These are phyloP conservation scores for Blastocladiella emersonii DNA, from an alignment of 371 early-diverging fungal genomes.

Conservation along the genomic window DNA sequence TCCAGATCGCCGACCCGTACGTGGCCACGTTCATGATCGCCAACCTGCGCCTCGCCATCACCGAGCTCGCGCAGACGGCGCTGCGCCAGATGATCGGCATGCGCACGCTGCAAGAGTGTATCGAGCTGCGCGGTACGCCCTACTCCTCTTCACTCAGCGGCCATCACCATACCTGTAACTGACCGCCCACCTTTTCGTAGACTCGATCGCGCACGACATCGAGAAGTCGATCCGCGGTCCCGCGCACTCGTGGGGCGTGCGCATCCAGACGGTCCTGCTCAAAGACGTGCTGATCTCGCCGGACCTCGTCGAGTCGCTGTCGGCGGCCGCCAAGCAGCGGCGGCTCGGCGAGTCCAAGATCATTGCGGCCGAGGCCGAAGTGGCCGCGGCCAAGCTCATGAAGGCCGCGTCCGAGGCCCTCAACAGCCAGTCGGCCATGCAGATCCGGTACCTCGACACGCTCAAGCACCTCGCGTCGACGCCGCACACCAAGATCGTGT, in stretches of 20 bases:
- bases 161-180: too few relatives aligned
- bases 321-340: constrained; percentile 81
- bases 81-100: constrained; percentile 27
- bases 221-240: constrained; percentile 34
- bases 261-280: constrained; percentile 63
- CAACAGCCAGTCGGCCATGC: constrained; percentile 57
- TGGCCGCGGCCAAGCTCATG: constrained; percentile 83
- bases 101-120: constrained; percentile 48
- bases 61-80: constrained; percentile 48
- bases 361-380: constrained; percentile 75
- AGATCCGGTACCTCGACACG: constrained; percentile 81
- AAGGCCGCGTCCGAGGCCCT: constrained; percentile 69
- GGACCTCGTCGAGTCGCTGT: constrained; percentile 65
- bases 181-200: constrained; percentile 24
- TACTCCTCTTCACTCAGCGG: too few relatives aligned
- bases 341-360: constrained; percentile 79
- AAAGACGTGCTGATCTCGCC: constrained; percentile 65
- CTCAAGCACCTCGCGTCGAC: constrained; percentile 47
- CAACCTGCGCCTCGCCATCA: constrained; percentile 53
- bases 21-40: constrained; percentile 56
- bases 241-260: constrained; percentile 63
- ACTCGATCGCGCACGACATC: constrained; percentile 31
- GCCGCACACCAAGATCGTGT: not conserved
- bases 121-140: constrained; percentile 75
- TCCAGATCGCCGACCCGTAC: constrained; percentile 55